These are phyloP conservation scores for Pseudisothecium myosuroides DNA, from an alignment of 225 moss, liverwort and hornwort genomes.

Conservation along the genomic window DNA sequence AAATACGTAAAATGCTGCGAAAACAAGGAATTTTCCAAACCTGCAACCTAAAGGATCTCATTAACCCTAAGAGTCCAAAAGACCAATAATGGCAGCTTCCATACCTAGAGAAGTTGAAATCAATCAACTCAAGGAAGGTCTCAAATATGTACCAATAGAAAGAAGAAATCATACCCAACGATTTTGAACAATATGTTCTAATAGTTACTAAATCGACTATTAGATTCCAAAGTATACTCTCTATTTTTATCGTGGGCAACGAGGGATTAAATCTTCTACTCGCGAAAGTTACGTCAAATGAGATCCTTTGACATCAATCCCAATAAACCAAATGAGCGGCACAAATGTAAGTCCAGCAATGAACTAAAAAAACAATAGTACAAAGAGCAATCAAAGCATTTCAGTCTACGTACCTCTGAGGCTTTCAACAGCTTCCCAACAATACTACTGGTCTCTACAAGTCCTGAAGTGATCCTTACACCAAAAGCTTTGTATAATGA, in stretches of 20 bases:
- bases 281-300: neutral
- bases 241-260: neutral
- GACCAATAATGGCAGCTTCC: neutral
- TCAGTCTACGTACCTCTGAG: constrained; percentile 51
- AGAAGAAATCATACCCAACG: neutral
- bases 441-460: constrained; percentile 88
- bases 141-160: neutral
- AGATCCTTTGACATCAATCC: neutral
- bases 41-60: neutral
- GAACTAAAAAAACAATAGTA: neutral
- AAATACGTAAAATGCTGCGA: neutral
- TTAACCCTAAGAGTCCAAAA: neutral
- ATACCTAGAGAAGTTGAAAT: neutral
- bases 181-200: neutral
- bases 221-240: neutral
- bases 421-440: constrained; percentile 85
- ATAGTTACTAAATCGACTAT: neutral
- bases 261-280: neutral
- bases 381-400: neutral
- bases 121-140: neutral
- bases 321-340: neutral
- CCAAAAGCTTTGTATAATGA: constrained; percentile 82
- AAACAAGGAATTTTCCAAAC: neutral
- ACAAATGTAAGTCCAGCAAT: neutral
- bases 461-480: constrained; percentile 66